Evolutionary conservation across 2,329 filamentous ascomycete genomes (phyloP).

Genomic region (Colletotrichum salicis): DNA sequence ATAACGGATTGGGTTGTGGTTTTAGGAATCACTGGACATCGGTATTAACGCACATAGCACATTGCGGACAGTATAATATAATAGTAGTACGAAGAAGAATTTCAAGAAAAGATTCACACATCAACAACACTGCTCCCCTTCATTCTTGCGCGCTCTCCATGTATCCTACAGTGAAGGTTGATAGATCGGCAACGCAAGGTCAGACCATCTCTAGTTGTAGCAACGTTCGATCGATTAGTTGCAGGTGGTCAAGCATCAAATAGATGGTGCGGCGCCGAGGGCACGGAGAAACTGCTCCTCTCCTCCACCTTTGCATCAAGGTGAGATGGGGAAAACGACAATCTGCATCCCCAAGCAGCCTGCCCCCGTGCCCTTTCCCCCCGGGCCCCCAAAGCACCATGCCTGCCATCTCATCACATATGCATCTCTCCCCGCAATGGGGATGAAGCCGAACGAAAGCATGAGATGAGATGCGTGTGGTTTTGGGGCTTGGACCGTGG

Average conservation of each 20-base stretch:
- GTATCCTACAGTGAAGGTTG: too few species aligned
- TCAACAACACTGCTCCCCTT: too few species aligned
- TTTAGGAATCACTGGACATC: background rate
- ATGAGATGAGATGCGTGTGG: background rate
- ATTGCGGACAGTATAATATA: constrained; percentile 28
- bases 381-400: too few species aligned
- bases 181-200: background rate
- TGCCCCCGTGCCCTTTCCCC: too few species aligned
- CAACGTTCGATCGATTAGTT: constrained; percentile 16
- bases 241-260: constrained; percentile 23
- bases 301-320: constrained; percentile 1
- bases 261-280: constrained; percentile 8
- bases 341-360: background rate
- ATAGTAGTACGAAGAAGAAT: constrained; percentile 14
- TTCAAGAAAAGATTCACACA: background rate
- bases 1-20: background rate
- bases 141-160: too few species aligned
- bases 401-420: background rate
- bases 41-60: constrained; percentile 14
- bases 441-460: background rate
- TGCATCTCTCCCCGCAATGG: constrained; percentile 12
- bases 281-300: background rate
- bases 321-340: constrained; percentile 20
- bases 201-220: background rate
- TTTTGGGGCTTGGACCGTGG: background rate